Evolutionary conservation across 306 rosid species (phyloP).

Genomic region (Malus orientalis): DNA sequence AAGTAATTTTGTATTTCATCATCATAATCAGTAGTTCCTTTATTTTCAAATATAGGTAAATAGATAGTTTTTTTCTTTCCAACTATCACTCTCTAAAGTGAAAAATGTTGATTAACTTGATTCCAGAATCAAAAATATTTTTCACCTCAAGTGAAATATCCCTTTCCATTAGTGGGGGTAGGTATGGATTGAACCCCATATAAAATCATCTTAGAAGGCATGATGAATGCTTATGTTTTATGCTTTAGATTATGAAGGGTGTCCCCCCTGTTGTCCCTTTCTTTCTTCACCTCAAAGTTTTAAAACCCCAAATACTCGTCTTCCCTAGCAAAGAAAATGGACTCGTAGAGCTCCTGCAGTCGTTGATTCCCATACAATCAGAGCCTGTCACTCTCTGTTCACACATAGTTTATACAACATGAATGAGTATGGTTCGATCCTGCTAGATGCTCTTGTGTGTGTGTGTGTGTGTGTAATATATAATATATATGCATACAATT

Average conservation of each 20-base stretch:
- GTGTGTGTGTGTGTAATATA: too few relatives aligned
- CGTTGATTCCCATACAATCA: neutral
- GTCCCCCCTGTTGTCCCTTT: conserved; percentile 3
- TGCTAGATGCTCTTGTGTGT: neutral
- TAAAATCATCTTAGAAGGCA: neutral
- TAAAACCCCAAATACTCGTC: neutral
- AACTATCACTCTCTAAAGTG: neutral
- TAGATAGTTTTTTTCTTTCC: neutral
- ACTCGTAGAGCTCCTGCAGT: neutral
- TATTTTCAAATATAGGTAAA: neutral
- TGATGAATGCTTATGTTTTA: neutral
- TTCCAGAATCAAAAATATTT: neutral
- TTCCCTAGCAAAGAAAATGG: neutral
- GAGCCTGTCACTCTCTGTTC: neutral
- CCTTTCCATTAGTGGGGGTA: conserved; percentile 17
- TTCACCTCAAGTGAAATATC: conserved; percentile 1
- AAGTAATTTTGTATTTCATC: neutral
- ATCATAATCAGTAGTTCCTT: neutral
- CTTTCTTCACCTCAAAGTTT: conserved; percentile 20
- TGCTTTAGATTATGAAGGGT: neutral
- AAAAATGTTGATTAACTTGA: neutral
- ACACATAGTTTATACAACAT: neutral
- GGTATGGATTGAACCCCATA: conserved; percentile 16
- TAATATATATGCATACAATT: neutral
- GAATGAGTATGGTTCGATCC: neutral